Evolutionary conservation across 345 rosid genomes (phyloP), one percentile per base, ranked within the genome.

Genomic region (Citropsis articulata): DNA sequence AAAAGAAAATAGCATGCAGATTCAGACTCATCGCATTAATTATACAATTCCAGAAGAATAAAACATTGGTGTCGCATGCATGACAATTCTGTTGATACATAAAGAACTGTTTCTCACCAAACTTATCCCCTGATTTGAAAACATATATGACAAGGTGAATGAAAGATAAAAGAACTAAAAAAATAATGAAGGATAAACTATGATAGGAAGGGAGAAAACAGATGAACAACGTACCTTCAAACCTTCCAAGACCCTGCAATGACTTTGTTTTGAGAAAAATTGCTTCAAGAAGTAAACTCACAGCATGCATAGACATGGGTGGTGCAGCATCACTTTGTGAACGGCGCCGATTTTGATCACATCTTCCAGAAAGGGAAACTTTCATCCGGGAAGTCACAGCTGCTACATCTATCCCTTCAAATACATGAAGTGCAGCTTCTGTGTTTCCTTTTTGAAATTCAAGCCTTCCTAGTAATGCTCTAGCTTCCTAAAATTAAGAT

Each of bases 381-480:
- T 82, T 90, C 76, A 87, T 92, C 84, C 83, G 90, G 45, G 90
- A 79, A 84, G 84, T 85, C 79, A 85, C 86, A 60, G 85, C 87
- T 50, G 86, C 81, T 27, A 89, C 79, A 62, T 92, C 92, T 68
- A 90, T 92, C 70, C 91, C 97, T 83, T 90, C 94, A 71, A 90
- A 92, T 57, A 90, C 94, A 70, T 89, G 92, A 60, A 89, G 84
- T 4, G 97, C 94, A 57, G 87, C 90, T 78, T 89, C 94, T 69
- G 86, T 61, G 69, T 89, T 86, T 71, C 97, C 97, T 77, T 89
- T 90, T 55, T 90, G 97, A 81, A 87, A 89, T 78, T 92, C 94
- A 28, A 89, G 88, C 83, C 91, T 89, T 78, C 93, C 94, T 64
- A 92, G 79, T 79, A 92, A 82, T 73, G 94, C 97, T 77, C 92